Evolutionary conservation across 2,329 filamentous ascomycete species (phyloP).

Genomic region (Fusarium hostae): DNA sequence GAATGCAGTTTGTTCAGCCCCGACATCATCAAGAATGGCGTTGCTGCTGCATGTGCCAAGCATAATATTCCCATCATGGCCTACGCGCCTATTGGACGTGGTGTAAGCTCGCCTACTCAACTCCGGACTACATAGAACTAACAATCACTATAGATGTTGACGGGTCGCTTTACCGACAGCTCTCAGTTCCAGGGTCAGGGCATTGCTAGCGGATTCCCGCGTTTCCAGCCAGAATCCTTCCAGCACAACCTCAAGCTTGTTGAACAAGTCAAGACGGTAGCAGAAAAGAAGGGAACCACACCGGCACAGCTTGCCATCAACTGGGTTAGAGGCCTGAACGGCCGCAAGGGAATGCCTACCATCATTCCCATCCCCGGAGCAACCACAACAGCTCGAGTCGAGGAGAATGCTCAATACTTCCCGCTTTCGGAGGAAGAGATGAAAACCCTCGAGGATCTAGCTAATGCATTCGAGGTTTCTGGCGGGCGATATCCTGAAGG

Average conservation of each 20-base stretch:
- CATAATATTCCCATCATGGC: slow-evolving; percentile 75
- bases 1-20: slow-evolving; percentile 64
- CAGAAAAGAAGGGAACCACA: slow-evolving; percentile 68
- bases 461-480: slow-evolving; percentile 59
- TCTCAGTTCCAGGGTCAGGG: slow-evolving; percentile 41
- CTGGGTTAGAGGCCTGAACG: slow-evolving; percentile 67
- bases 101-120: slow-evolving; percentile 48
- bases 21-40: slow-evolving; percentile 62
- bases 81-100: slow-evolving; percentile 76
- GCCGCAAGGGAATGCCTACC: slow-evolving; percentile 61
- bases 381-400: slow-evolving; percentile 64
- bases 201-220: slow-evolving; percentile 54
- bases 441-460: slow-evolving; percentile 59
- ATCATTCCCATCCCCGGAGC: slow-evolving; percentile 76
- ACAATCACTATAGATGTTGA: slow-evolving; percentile 43
- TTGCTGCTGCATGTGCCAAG: slow-evolving; percentile 67
- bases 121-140: slow-evolving; percentile 3
- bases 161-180: slow-evolving; percentile 42
- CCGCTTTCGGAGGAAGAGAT: slow-evolving; percentile 63
- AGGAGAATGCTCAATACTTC: slow-evolving; percentile 68
- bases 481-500: slow-evolving; percentile 61
- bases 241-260: slow-evolving; percentile 72
- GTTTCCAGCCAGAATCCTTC: slow-evolving; percentile 73
- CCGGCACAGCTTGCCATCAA: slow-evolving; percentile 73
- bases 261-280: slow-evolving; percentile 65